Evolutionary conservation across 345 rosid genomes (phyloP), one percentile per base, ranked within the genome.

Genomic region (Eucalyptus curtisii): DNA sequence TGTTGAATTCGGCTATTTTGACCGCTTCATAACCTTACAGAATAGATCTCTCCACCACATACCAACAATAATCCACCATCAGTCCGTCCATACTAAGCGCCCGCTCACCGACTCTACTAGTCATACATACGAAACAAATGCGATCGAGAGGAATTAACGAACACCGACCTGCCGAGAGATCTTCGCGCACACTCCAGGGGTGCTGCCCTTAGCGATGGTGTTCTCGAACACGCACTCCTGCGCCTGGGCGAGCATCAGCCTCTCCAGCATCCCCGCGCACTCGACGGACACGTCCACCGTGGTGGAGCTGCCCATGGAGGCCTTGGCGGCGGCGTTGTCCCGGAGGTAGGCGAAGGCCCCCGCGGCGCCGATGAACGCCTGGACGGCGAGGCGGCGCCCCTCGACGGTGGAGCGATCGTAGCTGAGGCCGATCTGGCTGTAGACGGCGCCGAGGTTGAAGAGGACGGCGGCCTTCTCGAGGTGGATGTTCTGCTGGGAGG

Each of bases 151-250:
- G 47, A 40, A 76, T 76, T 20, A 20, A 76, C 30, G 20, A 44
- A 76, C 87, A 92, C 96, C 82, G 42, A 97, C 99, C 97, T 98
- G 99, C 90, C 99, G 91, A 45, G 99, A 88, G 89, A 98, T 98
- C 92, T 98, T 98, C 25, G 99, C 95, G 86, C 94, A 98, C 87
- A 98, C 99, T 37, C 99, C 99, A 42, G 99, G 97, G 15, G 98
- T 95, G 88, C 97, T 98, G 89, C 99, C 99, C 92, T 98, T 98
- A 64, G 99, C 97, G 86, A 98, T 98, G 19, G 98, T 93, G 66
- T 97, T 98, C 92, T 98, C 99, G 81, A 98, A 98, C 27, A 98
- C 99, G 88, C 98, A 96, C 91, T 98, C 99, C 90, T 98, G 99
- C 50, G 98, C 99, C 89, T 98, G 98, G 14, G 99, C 99, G 52